Evolutionary conservation across 306 rosid genomes (phyloP).

Genomic region (Cotoneaster glaucophyllus): DNA sequence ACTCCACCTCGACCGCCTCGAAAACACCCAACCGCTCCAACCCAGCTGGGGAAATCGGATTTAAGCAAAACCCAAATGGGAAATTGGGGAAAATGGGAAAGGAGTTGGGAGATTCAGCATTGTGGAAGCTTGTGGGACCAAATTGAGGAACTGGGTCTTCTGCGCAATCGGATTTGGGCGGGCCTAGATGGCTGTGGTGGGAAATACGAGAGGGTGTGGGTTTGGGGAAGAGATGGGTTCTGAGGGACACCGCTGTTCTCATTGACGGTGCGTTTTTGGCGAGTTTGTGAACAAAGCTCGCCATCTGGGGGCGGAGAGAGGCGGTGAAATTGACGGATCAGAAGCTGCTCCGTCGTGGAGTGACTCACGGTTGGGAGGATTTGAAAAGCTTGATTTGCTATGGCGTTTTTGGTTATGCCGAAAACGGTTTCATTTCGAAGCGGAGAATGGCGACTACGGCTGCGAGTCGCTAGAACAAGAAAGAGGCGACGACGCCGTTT

Average conservation of each 20-base stretch:
- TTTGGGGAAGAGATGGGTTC: conserved; percentile 4
- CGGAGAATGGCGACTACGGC: background rate
- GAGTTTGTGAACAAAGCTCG: conserved; percentile 22
- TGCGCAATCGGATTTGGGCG: background rate
- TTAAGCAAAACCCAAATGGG: conserved; percentile 31
- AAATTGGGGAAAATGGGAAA: conserved; percentile 25
- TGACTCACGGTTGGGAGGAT: background rate
- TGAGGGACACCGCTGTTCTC: conserved; percentile 3
- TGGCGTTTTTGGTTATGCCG: background rate
- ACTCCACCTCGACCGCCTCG: conserved; percentile 8
- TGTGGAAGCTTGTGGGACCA: background rate
- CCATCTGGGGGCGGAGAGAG: conserved; percentile 20
- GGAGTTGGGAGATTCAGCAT: conserved; percentile 3
- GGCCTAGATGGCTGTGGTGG: conserved; percentile 1
- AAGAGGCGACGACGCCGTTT: background rate
- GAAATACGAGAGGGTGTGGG: background rate
- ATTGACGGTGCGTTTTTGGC: conserved; percentile 13
- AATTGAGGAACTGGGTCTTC: background rate
- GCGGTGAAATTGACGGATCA: background rate
- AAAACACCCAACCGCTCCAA: conserved; percentile 1
- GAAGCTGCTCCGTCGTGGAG: background rate
- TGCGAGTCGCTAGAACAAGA: background rate
- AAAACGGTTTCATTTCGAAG: background rate
- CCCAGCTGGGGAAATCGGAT: conserved; percentile 19
- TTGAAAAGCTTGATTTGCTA: background rate